Conservation (phyloP, 331 rosid genomes). For the Rosa hybrid region DNA sequence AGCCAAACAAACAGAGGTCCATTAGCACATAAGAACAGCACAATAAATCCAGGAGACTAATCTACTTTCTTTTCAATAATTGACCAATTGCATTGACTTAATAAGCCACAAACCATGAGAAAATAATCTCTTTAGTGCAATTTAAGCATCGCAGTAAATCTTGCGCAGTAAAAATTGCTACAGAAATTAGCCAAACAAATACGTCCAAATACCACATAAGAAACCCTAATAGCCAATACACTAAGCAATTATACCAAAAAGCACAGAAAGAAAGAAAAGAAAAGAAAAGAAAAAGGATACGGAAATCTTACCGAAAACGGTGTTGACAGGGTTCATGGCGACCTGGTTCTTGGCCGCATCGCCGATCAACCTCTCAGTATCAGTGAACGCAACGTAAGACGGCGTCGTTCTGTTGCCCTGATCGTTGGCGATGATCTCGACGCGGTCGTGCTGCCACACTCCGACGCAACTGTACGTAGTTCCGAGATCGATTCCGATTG, state of each 20-base stretch:
- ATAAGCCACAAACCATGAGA: neutral
- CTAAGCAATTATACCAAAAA: neutral
- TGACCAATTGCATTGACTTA: neutral
- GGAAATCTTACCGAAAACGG: neutral
- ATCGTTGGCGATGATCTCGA: conserved; percentile 5
- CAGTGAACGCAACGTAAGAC: neutral
- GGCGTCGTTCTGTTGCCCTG: neutral
- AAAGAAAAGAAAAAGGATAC: neutral
- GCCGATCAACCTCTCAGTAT: neutral
- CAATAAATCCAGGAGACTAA: neutral
- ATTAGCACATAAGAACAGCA: neutral
- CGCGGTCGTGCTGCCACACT: conserved; percentile 5
- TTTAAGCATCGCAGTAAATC: neutral
- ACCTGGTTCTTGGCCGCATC: conserved; percentile 4
- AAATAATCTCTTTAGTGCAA: neutral
- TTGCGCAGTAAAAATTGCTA: neutral
- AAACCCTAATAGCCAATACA: neutral
- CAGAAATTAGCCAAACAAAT: neutral
- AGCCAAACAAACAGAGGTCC: neutral
- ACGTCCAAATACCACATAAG: no score
- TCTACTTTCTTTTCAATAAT: neutral
- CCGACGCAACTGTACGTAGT: neutral
- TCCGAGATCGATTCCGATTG: neutral
- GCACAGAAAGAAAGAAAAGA: neutral
- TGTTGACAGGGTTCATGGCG: neutral